phyloP scores from a whole-genome alignment of 2,329 filamentous ascomycete genomes.

The Diplodia sapinea region DNA sequence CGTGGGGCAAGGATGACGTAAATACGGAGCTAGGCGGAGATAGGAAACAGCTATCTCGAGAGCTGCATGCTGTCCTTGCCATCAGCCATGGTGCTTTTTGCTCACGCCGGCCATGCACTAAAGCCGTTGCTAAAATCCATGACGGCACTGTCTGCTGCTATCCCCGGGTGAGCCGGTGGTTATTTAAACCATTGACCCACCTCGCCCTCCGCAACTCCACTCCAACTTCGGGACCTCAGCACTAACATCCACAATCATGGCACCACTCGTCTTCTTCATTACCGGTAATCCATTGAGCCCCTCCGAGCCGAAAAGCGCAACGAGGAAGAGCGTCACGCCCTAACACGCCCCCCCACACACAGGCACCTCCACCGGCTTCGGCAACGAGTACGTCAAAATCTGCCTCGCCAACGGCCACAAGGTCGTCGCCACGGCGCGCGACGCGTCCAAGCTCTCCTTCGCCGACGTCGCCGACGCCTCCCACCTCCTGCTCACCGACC shows the following conservation, averaged over 20 bases:
- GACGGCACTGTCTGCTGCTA: neutral
- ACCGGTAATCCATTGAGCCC: neutral
- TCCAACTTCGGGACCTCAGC: neutral
- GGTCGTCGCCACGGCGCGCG: conserved; percentile 54
- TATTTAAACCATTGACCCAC: neutral
- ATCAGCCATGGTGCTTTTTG: too few species aligned
- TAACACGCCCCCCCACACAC: neutral
- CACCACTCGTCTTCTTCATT: conserved; percentile 55
- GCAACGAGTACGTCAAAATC: conserved; percentile 50
- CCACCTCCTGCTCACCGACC: conserved; percentile 41
- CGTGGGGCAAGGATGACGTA: neutral
- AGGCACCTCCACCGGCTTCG: conserved; percentile 56
- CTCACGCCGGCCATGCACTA: neutral
- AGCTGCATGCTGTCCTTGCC: too few species aligned
- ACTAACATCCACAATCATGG: conserved; percentile 39
- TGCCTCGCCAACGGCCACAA: conserved; percentile 44
- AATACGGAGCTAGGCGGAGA: conserved; percentile 6
- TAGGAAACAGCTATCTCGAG: conserved; percentile 6
- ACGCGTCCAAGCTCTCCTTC: conserved; percentile 50
- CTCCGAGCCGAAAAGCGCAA: neutral
- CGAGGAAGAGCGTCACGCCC: neutral
- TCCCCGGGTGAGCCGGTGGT: neutral
- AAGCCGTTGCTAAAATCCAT: conserved; percentile 6
- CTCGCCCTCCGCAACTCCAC: neutral
- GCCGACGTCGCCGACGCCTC: conserved; percentile 56